Conservation (phyloP, 2,329 filamentous ascomycete genomes). For the Pyrenophora graminea region DNA sequence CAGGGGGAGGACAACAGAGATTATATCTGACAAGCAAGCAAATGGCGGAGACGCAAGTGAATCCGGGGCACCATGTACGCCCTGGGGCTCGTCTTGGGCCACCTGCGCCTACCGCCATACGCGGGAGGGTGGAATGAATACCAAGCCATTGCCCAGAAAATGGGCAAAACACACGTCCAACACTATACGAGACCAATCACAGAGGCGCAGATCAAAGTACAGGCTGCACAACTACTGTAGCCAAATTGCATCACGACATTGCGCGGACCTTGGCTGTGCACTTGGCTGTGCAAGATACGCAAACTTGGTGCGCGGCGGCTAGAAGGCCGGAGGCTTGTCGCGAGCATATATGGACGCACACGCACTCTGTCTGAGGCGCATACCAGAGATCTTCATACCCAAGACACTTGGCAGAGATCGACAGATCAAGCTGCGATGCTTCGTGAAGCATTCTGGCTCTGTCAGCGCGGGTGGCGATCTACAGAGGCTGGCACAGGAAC, state of each 20-base stretch:
- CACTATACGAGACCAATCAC: constrained; percentile 3
- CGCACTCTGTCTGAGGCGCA: constrained; percentile 11
- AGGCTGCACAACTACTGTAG: constrained; percentile 3
- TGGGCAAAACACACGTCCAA: constrained; percentile 11
- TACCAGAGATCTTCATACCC: constrained; percentile 7
- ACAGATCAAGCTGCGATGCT: constrained; percentile 5
- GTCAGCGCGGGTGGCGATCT: constrained; percentile 6
- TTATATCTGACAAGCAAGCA: constrained; percentile 2
- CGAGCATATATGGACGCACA: constrained; percentile 2
- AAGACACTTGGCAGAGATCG: constrained; percentile 13
- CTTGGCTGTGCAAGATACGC: constrained; percentile 1
- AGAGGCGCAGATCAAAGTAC: constrained; percentile 8
- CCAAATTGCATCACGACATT: constrained; percentile 7
- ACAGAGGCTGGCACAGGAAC: constrained; percentile 5
- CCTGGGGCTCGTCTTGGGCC: neutral
- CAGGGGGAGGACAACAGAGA: neutral
- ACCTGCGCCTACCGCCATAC: constrained; percentile 15
- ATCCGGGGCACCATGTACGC: constrained; percentile 1
- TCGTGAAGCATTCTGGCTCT: constrained; percentile 3
- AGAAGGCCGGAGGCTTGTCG: constrained; percentile 21
- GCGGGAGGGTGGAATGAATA: constrained; percentile 6
- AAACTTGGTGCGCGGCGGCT: constrained; percentile 14
- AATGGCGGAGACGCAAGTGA: constrained; percentile 1
- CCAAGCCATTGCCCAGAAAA: constrained; percentile 16
- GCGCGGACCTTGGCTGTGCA: constrained; percentile 10